These are phyloP conservation scores for Lasiodiplodia citricola DNA, from an alignment of 2,329 filamentous ascomycete genomes.

Conservation along the genomic window DNA sequence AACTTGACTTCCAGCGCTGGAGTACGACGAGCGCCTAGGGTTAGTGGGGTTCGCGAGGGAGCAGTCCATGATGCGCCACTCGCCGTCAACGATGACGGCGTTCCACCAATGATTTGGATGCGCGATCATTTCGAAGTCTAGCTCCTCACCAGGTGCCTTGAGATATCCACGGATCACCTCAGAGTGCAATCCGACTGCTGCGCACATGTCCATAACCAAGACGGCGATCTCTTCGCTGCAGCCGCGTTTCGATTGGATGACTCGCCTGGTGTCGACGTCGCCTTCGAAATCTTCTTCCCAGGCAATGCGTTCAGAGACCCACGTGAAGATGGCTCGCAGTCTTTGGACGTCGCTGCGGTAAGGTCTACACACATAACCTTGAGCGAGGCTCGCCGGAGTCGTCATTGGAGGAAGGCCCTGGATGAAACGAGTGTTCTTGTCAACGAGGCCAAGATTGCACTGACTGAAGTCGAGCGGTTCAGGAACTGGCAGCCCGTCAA, in stretches of 20 bases:
- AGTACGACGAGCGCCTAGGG: slow-evolving; percentile 78
- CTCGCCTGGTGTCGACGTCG: slow-evolving; percentile 79
- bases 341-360: slow-evolving; percentile 94
- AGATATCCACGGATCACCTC: slow-evolving; percentile 90
- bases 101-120: slow-evolving; percentile 98
- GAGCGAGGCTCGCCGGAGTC: slow-evolving; percentile 81
- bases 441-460: slow-evolving; percentile 83
- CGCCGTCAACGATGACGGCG: slow-evolving; percentile 85
- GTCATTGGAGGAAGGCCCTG: slow-evolving; percentile 81
- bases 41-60: slow-evolving; percentile 91
- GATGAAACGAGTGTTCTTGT: slow-evolving; percentile 94
- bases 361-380: slow-evolving; percentile 90
- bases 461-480: slow-evolving; percentile 81
- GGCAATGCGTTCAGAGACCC: slow-evolving; percentile 90
- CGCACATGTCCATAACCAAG: slow-evolving; percentile 91
- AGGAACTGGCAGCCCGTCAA: slow-evolving; percentile 80
- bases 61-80: slow-evolving; percentile 97
- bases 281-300: slow-evolving; percentile 97
- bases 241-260: slow-evolving; percentile 82
- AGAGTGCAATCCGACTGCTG: slow-evolving; percentile 83
- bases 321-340: slow-evolving; percentile 92
- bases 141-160: slow-evolving; percentile 79
- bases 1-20: slow-evolving; percentile 68
- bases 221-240: slow-evolving; percentile 89
- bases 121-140: slow-evolving; percentile 80